A percentile compares a stretch with the other conserved stretches of the same genome.
Conservation (phyloP, 2,329 filamentous ascomycete genomes). For the Endoconidiophora polonica region DNA sequence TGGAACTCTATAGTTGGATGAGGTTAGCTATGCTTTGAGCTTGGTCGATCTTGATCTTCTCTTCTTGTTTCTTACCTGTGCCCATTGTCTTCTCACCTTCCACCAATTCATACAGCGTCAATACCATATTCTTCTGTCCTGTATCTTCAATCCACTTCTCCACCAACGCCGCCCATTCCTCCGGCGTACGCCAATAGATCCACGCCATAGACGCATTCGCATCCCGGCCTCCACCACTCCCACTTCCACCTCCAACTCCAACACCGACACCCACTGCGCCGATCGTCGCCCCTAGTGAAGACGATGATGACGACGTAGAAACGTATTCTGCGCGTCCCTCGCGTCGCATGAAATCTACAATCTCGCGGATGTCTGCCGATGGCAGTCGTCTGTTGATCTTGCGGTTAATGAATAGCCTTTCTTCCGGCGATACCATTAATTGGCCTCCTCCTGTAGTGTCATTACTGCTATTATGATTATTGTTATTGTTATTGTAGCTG, state of each 20-base stretch:
- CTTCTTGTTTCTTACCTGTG: conserved; percentile 33
- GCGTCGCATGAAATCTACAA: conserved; percentile 41
- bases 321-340: conserved; percentile 54
- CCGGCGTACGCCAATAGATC: conserved; percentile 71
- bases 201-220: conserved; percentile 32
- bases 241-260: conserved; percentile 21
- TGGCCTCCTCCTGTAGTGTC: no score
- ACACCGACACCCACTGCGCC: conserved; percentile 16
- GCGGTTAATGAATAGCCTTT: conserved; percentile 39
- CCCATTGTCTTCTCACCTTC: conserved; percentile 67
- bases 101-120: conserved; percentile 83
- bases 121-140: conserved; percentile 70
- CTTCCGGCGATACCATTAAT: no score
- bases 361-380: conserved; percentile 35
- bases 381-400: conserved; percentile 34
- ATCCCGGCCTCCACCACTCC: conserved; percentile 22
- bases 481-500: no score
- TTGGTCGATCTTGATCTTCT: neutral
- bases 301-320: conserved; percentile 2
- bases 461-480: no score
- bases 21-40: neutral
- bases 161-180: conserved; percentile 75
- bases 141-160: conserved; percentile 74
- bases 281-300: conserved; percentile 16
- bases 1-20: conserved; percentile 46